A percentile compares a stretch with the other conserved stretches of the same genome.
Evolutionary conservation across 345 rosid species (phyloP).

Genomic region (Rhizophora apiculata): DNA sequence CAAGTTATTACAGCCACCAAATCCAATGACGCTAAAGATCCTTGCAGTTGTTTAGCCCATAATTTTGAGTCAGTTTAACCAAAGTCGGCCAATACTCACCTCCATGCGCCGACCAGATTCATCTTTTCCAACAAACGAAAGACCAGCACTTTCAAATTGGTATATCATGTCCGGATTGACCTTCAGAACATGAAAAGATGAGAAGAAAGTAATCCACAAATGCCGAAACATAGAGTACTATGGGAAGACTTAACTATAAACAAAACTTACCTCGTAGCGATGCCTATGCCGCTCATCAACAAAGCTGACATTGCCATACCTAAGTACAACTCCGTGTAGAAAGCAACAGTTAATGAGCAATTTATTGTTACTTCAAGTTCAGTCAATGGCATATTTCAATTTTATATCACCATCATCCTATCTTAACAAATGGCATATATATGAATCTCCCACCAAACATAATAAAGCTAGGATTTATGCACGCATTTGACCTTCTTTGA

Average conservation of each 20-base stretch:
- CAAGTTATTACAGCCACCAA: not conserved
- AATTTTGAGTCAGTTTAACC: no score
- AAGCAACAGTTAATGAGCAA: not conserved
- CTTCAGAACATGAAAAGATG: conserved; percentile 27
- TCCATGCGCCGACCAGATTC: conserved; percentile 85
- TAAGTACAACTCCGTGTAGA: conserved; percentile 23
- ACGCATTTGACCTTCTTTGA: no score
- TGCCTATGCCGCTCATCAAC: conserved; percentile 91
- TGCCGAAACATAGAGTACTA: no score
- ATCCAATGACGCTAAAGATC: not conserved
- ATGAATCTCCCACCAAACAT: not conserved
- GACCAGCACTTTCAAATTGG: conserved; percentile 79
- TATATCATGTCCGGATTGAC: conserved; percentile 79
- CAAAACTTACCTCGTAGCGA: conserved; percentile 74
- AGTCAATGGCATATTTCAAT: no score
- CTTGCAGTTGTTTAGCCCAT: conserved; percentile 4
- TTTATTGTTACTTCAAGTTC: no score
- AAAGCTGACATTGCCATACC: conserved; percentile 57
- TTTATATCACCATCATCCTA: no score
- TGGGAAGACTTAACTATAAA: not conserved
- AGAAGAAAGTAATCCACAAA: no score
- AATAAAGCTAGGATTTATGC: no score
- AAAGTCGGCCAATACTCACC: conserved; percentile 35
- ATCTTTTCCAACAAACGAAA: conserved; percentile 88
- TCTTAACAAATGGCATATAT: no score